Percentiles rank a stretch among this genome's conserved stretches.
These are phyloP conservation scores for Lolium multiflorum DNA, from an alignment of 176 grass and related monocot species.

Conservation along the genomic window DNA sequence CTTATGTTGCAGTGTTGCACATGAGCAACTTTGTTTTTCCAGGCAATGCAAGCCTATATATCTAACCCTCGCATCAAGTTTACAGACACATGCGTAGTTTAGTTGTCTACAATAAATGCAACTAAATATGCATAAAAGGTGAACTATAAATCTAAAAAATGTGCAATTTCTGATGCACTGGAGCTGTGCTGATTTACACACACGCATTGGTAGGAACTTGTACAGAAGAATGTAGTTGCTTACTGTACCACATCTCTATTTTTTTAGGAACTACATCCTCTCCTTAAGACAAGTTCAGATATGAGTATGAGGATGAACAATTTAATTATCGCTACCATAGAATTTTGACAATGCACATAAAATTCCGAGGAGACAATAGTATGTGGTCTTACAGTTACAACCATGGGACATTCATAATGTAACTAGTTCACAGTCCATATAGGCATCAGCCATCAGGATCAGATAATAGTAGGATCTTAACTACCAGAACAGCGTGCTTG, in stretches of 20 bases:
- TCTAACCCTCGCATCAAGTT: not conserved
- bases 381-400: not conserved
- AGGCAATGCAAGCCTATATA: not conserved
- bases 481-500: not conserved
- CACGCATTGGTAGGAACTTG: too few species aligned
- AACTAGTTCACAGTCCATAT: not conserved
- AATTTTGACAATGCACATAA: not conserved
- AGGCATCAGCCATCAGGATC: not conserved
- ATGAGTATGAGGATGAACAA: not conserved
- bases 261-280: not conserved
- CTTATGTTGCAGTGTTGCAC: not conserved
- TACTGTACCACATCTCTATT: not conserved
- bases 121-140: not conserved
- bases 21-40: not conserved
- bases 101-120: not conserved
- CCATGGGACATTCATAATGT: not conserved
- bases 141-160: not conserved
- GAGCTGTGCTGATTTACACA: not conserved
- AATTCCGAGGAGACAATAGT: not conserved
- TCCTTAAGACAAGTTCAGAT: not conserved
- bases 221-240: not conserved
- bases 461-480: not conserved
- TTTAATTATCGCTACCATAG: not conserved
- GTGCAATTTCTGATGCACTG: not conserved
- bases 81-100: not conserved